Conservation (phyloP, 176 grass and related monocot species). For the Echinochloa phyllopogon region DNA sequence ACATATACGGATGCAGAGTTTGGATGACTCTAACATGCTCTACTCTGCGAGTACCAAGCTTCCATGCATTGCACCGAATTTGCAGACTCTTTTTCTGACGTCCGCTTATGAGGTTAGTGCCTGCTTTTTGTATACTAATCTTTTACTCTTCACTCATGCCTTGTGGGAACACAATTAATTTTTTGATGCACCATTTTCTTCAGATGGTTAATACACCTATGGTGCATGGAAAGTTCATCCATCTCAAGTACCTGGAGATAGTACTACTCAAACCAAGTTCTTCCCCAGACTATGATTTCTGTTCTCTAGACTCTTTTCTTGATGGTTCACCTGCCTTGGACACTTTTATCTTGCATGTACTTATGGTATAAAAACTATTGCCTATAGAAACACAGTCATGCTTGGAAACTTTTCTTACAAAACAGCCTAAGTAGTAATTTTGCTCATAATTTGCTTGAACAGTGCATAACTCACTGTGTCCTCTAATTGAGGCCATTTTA, state of each 20-base stretch:
- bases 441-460: too few species aligned
- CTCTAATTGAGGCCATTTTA: too few species aligned
- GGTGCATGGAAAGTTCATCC: not conserved
- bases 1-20: not conserved
- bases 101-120: not conserved
- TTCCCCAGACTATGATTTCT: conserved; percentile 15
- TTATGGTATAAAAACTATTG: not conserved
- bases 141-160: not conserved
- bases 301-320: conserved; percentile 28
- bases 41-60: conserved; percentile 28
- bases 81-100: not conserved
- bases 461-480: too few species aligned
- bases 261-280: not conserved
- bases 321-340: conserved; percentile 9
- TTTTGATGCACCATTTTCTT: not conserved
- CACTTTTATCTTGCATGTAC: not conserved
- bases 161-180: not conserved
- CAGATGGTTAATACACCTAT: conserved; percentile 30
- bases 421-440: too few species aligned
- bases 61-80: conserved; percentile 25
- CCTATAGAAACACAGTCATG: not conserved
- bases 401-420: not conserved
- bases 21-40: not conserved
- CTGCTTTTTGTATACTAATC: not conserved
- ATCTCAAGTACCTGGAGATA: conserved; percentile 29